Evolutionary conservation across 164 flowering plant species (phyloP).

Genomic region (Annona squamosa): DNA sequence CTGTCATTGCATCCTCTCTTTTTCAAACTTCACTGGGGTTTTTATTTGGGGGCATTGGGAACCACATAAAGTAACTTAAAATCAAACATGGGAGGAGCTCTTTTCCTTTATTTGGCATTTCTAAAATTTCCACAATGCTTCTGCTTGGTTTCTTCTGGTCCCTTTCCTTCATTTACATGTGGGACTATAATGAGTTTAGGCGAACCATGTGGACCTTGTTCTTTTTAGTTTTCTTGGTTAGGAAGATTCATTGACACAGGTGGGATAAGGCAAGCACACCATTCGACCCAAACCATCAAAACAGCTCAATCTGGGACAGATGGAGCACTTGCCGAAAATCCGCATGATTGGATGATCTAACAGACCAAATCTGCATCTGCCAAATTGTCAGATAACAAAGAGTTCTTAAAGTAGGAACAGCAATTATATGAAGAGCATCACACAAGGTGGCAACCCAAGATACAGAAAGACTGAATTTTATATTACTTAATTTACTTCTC

Average conservation of each 20-base stretch:
- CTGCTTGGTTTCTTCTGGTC: constrained; percentile 21
- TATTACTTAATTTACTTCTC: not conserved
- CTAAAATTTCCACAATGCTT: constrained; percentile 22
- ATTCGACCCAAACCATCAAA: not conserved
- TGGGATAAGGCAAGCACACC: not conserved
- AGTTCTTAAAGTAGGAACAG: not conserved
- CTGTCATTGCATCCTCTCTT: constrained; percentile 15
- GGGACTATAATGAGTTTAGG: not conserved
- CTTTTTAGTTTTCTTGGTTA: not conserved
- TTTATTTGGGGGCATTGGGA: constrained; percentile 40
- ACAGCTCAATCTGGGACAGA: not conserved
- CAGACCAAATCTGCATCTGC: not conserved
- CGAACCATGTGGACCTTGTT: not conserved
- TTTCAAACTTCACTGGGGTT: constrained; percentile 18
- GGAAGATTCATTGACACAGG: not conserved
- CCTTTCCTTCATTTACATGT: not conserved
- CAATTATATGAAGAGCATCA: not conserved
- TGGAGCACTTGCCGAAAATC: not conserved
- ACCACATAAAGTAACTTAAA: constrained; percentile 29
- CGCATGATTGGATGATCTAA: not conserved
- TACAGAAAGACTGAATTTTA: not conserved
- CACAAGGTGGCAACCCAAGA: not conserved
- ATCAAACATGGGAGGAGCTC: constrained; percentile 36
- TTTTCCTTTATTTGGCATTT: constrained; percentile 31
- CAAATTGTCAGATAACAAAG: too few relatives aligned